Evolutionary conservation across 1,139 yeast species (phyloP), one percentile per base, ranked within the genome.

Genomic region (Ashbya aceris): DNA sequence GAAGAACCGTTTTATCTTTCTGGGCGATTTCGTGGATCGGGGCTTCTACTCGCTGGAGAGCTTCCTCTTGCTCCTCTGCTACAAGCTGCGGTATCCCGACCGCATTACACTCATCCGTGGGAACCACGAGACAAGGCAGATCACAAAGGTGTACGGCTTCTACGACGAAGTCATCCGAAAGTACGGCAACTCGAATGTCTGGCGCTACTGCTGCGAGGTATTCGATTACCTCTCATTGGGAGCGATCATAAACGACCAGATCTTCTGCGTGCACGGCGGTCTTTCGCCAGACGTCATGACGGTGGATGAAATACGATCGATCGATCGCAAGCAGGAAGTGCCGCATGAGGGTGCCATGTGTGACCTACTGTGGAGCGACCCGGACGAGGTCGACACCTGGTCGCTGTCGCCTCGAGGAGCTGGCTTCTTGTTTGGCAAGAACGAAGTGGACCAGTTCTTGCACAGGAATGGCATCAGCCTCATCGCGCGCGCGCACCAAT

Each of bases 331-430:
- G 50, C 97, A 91, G 67, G 98, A 91, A 67, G 97, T 91, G 41
- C 98, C 98, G 30, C 98, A 91, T 61, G 98, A 91, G 65, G 98
- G 98, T 32, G 95, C 96, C 41, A 91, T 91, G 96, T 91, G 97
- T 67, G 98, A 91, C 63, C 70, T 91, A 59, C 70, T 91, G 46
- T 91, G 98, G 98, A 83, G 95, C 7, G 98, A 91, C 60, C 98
- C 98, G 2, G 98, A 91, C 60, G 96, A 86, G 13, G 79, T 94
- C 51, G 86, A 86, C 47, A 89, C 93, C 44, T 93, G 98, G 98
- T 95, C 96, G 20, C 79, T 91, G 50, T 83, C 95, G 44, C 97
- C 98, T 52, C 77, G 98, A 67, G 98, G 98, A 56, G 98, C 98
- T 40, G 98, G 98, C 47, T 93, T 83, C 76, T 74, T 95, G 55